Percentiles rank a stretch among this genome's conserved stretches.
Conservation (phyloP, 495 filamentous ascomycete genomes). For the Symbiotaphrina buchneri region DNA sequence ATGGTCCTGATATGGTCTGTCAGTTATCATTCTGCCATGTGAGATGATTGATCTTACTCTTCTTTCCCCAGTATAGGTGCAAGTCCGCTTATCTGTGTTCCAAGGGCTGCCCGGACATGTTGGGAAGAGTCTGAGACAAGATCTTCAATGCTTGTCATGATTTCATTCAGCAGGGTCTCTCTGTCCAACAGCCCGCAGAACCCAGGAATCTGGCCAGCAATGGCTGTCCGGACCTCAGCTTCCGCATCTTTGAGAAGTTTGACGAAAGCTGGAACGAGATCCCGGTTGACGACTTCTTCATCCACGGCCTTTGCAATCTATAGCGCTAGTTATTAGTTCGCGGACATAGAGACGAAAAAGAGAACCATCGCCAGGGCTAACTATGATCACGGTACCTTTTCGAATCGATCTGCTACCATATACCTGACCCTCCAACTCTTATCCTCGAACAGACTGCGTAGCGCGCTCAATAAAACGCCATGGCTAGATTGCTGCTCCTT, state of each 20-base stretch:
- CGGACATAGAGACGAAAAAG: constrained; percentile 5
- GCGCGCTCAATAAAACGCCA: constrained; percentile 68
- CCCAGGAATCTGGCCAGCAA: constrained; percentile 92
- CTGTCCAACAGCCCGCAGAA: constrained; percentile 80
- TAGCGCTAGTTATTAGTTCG: constrained; percentile 7
- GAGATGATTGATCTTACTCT: constrained; percentile 40
- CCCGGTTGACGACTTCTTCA: constrained; percentile 82
- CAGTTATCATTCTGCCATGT: too few species aligned
- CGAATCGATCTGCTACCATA: constrained; percentile 96
- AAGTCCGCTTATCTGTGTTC: constrained; percentile 90
- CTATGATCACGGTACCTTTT: constrained; percentile 41
- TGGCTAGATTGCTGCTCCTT: constrained; percentile 96
- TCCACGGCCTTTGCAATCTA: constrained; percentile 96
- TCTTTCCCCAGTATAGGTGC: constrained; percentile 95
- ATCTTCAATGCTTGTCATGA: constrained; percentile 92
- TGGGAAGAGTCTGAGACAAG: constrained; percentile 89
- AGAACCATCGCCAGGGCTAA: neutral
- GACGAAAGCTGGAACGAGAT: constrained; percentile 91
- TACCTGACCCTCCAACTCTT: constrained; percentile 98
- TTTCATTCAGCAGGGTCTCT: constrained; percentile 76
- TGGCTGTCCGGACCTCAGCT: constrained; percentile 90
- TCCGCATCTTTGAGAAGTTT: constrained; percentile 94
- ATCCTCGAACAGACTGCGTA: constrained; percentile 87
- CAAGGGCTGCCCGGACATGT: constrained; percentile 86
- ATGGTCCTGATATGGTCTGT: too few species aligned